phyloP scores from a whole-genome alignment of 2,329 filamentous ascomycete genomes.

The Claviceps sp. region DNA sequence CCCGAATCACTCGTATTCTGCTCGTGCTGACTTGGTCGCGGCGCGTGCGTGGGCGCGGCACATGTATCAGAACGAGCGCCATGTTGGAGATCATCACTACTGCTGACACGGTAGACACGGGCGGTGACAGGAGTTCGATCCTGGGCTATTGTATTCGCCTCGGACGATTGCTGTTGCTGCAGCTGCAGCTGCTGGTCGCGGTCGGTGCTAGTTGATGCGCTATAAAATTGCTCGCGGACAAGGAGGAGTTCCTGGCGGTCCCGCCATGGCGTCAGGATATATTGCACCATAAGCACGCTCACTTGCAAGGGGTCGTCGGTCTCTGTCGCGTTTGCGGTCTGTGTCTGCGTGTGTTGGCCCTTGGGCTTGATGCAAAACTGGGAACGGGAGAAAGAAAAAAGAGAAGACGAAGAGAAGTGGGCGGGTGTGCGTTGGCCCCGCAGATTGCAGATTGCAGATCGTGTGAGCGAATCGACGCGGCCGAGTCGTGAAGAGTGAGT shows the following conservation, averaged over 20 bases:
- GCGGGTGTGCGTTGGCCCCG: not conserved
- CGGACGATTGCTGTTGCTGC: conserved; percentile 1
- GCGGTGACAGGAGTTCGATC: not conserved
- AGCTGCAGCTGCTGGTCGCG: conserved; percentile 5
- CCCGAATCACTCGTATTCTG: conserved; percentile 1
- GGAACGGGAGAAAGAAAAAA: not conserved
- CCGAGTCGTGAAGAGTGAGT: not conserved
- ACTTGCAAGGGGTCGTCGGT: not conserved
- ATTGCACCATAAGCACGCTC: conserved; percentile 44
- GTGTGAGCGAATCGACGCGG: not conserved
- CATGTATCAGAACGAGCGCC: not conserved
- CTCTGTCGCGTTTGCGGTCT: not conserved
- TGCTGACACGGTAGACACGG: not conserved
- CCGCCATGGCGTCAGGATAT: conserved; percentile 64
- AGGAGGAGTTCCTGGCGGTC: conserved; percentile 49
- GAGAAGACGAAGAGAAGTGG: not conserved
- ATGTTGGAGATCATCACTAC: not conserved
- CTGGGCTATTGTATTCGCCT: not conserved
- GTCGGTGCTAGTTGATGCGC: conserved; percentile 6
- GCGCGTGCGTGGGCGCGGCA: not conserved
- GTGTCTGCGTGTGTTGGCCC: not conserved
- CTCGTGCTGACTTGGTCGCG: not conserved
- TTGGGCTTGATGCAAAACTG: not conserved
- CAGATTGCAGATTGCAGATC: not conserved
- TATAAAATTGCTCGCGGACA: conserved; percentile 53